These are phyloP conservation scores for Scutellaria minor DNA, from an alignment of 257 asterid species.

Conservation along the genomic window DNA sequence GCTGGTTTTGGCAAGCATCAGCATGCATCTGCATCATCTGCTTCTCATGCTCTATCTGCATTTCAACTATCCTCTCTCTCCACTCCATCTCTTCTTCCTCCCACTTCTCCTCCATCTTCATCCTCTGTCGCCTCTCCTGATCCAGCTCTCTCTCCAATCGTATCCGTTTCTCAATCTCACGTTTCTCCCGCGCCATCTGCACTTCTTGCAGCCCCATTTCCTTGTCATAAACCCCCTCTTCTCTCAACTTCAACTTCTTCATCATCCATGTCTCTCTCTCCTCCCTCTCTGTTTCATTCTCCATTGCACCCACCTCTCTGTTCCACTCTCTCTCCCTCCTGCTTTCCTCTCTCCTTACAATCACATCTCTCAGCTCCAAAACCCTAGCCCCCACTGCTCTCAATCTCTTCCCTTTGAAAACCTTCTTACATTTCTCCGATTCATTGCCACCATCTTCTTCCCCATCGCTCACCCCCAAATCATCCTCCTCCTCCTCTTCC, in stretches of 20 bases:
- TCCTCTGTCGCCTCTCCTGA: conserved; percentile 72
- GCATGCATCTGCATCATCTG: conserved; percentile 95
- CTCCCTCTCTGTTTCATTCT: conserved; percentile 42
- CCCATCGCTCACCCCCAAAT: conserved; percentile 44
- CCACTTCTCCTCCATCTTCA: conserved; percentile 80
- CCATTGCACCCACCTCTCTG: conserved; percentile 49
- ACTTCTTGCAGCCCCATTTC: conserved; percentile 63
- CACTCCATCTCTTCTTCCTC: conserved; percentile 88
- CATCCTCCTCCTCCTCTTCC: conserved; percentile 50
- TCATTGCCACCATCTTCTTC: conserved; percentile 45
- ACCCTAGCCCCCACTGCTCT: conserved; percentile 60
- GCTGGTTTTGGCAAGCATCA: conserved; percentile 85
- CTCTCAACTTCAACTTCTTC: conserved; percentile 51
- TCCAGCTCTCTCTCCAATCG: conserved; percentile 65
- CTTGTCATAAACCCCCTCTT: conserved; percentile 45
- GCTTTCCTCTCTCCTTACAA: conserved; percentile 71
- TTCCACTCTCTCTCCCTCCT: conserved; percentile 77
- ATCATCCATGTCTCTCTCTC: conserved; percentile 48
- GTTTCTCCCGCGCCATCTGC: conserved; percentile 56
- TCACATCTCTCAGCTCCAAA: conserved; percentile 65
- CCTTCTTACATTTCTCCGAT: conserved; percentile 46
- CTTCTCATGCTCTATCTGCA: conserved; percentile 93
- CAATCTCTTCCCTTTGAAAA: conserved; percentile 51
- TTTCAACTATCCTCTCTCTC: conserved; percentile 78
- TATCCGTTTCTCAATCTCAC: conserved; percentile 65